phyloP scores from a whole-genome alignment of 208 protist species.

The Lotmaria passim region DNA sequence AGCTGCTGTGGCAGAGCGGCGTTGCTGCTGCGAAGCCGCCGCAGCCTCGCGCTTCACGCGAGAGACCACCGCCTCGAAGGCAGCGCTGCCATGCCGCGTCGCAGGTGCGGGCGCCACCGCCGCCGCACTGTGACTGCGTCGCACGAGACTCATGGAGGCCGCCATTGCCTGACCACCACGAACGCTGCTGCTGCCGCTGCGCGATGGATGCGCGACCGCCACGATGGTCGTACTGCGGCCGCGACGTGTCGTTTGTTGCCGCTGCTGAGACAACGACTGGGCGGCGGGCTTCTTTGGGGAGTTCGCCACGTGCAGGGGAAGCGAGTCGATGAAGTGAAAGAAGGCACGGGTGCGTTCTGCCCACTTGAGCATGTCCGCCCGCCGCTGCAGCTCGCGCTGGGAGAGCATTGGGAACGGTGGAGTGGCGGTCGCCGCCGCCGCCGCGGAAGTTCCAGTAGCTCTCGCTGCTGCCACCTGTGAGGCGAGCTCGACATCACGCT shows the following conservation, averaged over 20 bases:
- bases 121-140: slow-evolving; percentile 25
- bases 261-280: not conserved
- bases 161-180: not conserved
- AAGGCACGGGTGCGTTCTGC: slow-evolving; percentile 51
- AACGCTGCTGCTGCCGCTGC: not conserved
- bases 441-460: not conserved
- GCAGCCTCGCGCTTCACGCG: slow-evolving; percentile 37
- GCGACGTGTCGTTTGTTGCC: not conserved
- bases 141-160: slow-evolving; percentile 31
- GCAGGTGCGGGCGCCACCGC: not conserved
- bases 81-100: slow-evolving; percentile 9
- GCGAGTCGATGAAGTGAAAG: slow-evolving; percentile 70
- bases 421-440: not conserved
- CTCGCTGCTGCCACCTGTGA: not conserved
- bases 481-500: slow-evolving; percentile 25
- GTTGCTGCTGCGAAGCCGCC: not conserved
- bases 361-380: slow-evolving; percentile 51
- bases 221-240: slow-evolving; percentile 8
- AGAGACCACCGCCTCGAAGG: slow-evolving; percentile 33
- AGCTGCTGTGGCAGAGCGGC: slow-evolving; percentile 4
- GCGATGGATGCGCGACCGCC: not conserved
- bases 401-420: slow-evolving; percentile 10
- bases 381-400: slow-evolving; percentile 31
- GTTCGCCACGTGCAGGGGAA: slow-evolving; percentile 46
- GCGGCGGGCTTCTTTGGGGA: slow-evolving; percentile 21